Evolutionary conservation across 352 stramenopile species (phyloP), one percentile per base, ranked within the genome.

Genomic region (Phytophthora palmivora): DNA sequence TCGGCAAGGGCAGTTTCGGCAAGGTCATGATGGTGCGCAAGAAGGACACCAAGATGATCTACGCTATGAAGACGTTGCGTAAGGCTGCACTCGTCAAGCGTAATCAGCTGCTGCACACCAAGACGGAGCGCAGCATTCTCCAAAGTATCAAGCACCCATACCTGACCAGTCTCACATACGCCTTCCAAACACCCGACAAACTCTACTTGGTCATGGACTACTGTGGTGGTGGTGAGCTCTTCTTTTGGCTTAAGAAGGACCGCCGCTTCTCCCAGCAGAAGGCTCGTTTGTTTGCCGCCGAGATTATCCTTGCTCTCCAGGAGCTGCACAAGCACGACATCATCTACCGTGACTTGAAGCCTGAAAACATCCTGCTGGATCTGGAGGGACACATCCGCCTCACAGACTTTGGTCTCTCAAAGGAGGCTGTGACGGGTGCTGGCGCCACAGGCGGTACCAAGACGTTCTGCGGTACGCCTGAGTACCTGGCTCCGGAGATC

Each of bases 311-410:
- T n/a, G 95, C 88, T 21, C 81, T 98, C 41, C 88, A 96, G 61
- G 91, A 92, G 59, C 72, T 98, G 47, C 95, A 98, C 84, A 85
- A 87, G 62, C 88, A 96, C 74, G 89, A 98, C 74, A 98, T 99
- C 67, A 96, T 99, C 33, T 98, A 99, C 81, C 85, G 93, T 76
- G 96, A 99, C 70, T 80, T 98, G 36, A 99, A 99, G 80, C 96
- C 96, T 2, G 95, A 98, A 69, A 98, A 99, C 77, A 94, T 98
- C 38, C 76, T 97, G 50, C 76, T 98, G 30, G 96, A 98, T 63
- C 76, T 94, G 22, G 91, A 97, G 52, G 95, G 94, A 41, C 95
- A 98, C 80, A 90, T 98, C 51, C 89, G 92, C 41, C 74, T 98
- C 24, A 98, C 96, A 18, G 93, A 98, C 72, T 98, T 98, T 64